A percentile compares a stretch with the other conserved stretches of the same genome.
Conservation (phyloP, 495 filamentous ascomycete genomes). For the Penicillium pancosmium region DNA sequence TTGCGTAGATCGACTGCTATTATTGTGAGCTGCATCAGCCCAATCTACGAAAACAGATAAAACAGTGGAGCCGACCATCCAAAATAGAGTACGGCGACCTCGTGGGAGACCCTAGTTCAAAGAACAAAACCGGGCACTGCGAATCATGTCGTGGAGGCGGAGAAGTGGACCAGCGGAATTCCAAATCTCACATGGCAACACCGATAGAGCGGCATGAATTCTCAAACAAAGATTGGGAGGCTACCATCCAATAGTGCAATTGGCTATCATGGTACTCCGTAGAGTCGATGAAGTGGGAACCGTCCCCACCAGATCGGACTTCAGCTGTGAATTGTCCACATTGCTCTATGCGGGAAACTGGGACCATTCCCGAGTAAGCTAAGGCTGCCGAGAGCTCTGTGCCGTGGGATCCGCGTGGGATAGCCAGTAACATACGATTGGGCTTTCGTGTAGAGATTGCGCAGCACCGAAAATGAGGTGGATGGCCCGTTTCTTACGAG, state of each 20-base stretch:
- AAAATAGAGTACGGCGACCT: background rate
- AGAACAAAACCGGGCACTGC: constrained; percentile 1
- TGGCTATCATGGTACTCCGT: constrained; percentile 9
- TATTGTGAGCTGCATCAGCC: background rate
- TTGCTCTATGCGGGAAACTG: constrained; percentile 7
- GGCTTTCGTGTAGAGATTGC: background rate
- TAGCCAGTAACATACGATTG: background rate
- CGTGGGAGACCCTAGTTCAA: background rate
- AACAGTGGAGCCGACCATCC: background rate
- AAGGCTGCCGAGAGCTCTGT: constrained; percentile 10
- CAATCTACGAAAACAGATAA: background rate
- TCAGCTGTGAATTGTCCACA: constrained; percentile 22
- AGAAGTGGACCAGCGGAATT: constrained; percentile 11
- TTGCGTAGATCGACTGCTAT: background rate
- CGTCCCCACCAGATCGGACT: constrained; percentile 26
- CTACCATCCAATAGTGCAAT: constrained; percentile 13
- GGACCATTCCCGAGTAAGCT: constrained; percentile 4
- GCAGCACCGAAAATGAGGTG: background rate
- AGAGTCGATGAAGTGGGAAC: constrained; percentile 10
- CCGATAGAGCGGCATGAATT: constrained; percentile 2
- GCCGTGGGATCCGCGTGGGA: background rate
- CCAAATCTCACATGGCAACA: constrained; percentile 15
- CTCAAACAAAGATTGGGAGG: background rate
- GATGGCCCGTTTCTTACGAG: background rate
- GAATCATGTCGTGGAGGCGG: background rate